Evolutionary conservation across 768 basidiomycete species (phyloP).

Genomic region (Suillus paluster): DNA sequence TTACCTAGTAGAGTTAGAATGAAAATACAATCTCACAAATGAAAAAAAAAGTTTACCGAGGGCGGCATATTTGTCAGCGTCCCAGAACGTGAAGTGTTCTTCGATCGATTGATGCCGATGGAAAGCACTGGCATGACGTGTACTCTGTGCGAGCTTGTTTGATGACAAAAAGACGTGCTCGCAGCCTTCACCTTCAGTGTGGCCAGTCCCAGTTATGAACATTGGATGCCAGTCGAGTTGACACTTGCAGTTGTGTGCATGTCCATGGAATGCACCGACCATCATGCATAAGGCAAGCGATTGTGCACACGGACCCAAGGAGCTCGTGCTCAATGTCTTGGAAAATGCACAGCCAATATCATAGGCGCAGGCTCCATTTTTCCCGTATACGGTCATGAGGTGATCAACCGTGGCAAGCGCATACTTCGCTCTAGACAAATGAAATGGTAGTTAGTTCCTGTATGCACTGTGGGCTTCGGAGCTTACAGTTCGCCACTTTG

Average conservation of each 20-base stretch:
- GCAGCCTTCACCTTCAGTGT: constrained; percentile 15
- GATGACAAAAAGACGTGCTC: constrained; percentile 10
- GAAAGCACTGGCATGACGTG: constrained; percentile 1
- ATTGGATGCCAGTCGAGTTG: constrained; percentile 34
- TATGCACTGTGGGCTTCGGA: no score
- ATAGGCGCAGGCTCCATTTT: constrained; percentile 22
- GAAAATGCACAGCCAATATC: constrained; percentile 30
- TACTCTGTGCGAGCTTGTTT: constrained; percentile 10
- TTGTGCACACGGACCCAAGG: constrained; percentile 14
- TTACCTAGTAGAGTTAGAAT: neutral
- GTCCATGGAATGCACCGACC: constrained; percentile 22
- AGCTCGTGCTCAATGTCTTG: constrained; percentile 17
- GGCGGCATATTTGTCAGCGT: constrained; percentile 23
- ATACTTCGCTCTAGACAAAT: constrained; percentile 21
- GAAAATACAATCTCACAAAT: no score
- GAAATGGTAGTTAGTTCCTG: no score
- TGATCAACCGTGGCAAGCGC: constrained; percentile 20
- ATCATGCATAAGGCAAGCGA: constrained; percentile 12
- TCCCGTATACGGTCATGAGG: constrained; percentile 19
- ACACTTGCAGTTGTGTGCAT: constrained; percentile 32
- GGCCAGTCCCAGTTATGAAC: constrained; percentile 16
- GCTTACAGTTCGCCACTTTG: neutral
- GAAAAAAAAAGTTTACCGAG: constrained; percentile 18
- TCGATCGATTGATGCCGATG: constrained; percentile 19
- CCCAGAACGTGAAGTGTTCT: constrained; percentile 22